A percentile compares a stretch with the other conserved stretches of the same genome.
phyloP scores from a whole-genome alignment of 441 rosid genomes.

The Jatropha multifida region DNA sequence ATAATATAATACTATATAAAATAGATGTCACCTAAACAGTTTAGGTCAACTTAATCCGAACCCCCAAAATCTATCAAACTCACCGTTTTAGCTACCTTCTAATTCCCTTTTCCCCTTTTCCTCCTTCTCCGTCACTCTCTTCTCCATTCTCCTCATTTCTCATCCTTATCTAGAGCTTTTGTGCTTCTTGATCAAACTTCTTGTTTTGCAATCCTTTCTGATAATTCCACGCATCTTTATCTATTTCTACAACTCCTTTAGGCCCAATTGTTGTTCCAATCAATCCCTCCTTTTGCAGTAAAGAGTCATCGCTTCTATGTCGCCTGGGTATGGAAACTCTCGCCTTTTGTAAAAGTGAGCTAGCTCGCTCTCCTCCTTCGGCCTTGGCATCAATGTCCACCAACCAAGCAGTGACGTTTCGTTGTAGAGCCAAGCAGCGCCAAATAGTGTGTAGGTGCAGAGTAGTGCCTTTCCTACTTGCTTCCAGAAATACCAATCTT shows the following conservation, averaged over 20 bases:
- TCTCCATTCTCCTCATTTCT: constrained; percentile 59
- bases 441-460: constrained; percentile 63
- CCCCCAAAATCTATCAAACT: too few relatives aligned
- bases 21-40: too few relatives aligned
- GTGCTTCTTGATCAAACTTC: constrained; percentile 65
- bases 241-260: constrained; percentile 56
- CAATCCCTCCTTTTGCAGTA: constrained; percentile 71
- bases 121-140: too few relatives aligned
- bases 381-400: constrained; percentile 82
- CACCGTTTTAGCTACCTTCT: too few relatives aligned
- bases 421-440: constrained; percentile 65
- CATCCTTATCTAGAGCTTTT: constrained; percentile 77
- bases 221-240: constrained; percentile 48
- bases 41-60: too few relatives aligned
- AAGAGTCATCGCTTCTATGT: constrained; percentile 83
- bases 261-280: constrained; percentile 69
- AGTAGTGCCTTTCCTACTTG: constrained; percentile 73
- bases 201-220: constrained; percentile 62
- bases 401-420: constrained; percentile 84
- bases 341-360: constrained; percentile 72
- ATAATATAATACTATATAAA: too few relatives aligned
- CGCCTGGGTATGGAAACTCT: constrained; percentile 80
- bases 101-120: too few relatives aligned
- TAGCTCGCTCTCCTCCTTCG: constrained; percentile 74
- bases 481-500: constrained; percentile 71